These are phyloP conservation scores for Buxus sempervirens DNA, from an alignment of 164 flowering plant genomes.

Conservation along the genomic window DNA sequence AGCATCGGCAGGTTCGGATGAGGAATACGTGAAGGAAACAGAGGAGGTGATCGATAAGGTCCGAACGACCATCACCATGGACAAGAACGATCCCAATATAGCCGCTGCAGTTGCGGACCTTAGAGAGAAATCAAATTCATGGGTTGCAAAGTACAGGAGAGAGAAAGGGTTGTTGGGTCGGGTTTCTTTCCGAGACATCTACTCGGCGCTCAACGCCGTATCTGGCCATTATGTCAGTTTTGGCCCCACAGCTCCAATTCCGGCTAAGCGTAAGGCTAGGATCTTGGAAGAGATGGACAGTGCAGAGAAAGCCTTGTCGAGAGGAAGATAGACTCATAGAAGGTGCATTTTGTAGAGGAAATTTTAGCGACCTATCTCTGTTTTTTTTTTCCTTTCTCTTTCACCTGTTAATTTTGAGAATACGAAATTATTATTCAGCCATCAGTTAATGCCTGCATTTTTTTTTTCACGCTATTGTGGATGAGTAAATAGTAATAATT, in stretches of 20 bases:
- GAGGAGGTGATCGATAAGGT: constrained; percentile 76
- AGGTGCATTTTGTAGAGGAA: not conserved
- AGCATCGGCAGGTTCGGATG: constrained; percentile 58
- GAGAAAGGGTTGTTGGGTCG: constrained; percentile 78
- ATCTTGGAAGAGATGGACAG: constrained; percentile 92
- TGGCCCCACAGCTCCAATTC: constrained; percentile 92
- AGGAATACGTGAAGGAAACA: constrained; percentile 80
- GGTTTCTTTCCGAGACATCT: constrained; percentile 80
- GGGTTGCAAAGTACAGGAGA: constrained; percentile 97
- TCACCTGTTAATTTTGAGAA: constrained; percentile 6
- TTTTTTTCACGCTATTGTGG: too few species aligned
- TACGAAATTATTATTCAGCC: not conserved
- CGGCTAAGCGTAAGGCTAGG: constrained; percentile 84
- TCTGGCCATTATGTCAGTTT: constrained; percentile 95
- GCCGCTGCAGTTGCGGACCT: constrained; percentile 72
- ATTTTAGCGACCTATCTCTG: not conserved
- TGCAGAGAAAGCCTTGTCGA: constrained; percentile 80
- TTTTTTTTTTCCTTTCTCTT: not conserved
- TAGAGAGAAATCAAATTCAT: constrained; percentile 70
- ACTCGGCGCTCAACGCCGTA: constrained; percentile 90
- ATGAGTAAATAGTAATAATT: too few species aligned
- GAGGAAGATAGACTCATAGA: constrained; percentile 66
- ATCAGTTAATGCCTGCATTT: too few species aligned
- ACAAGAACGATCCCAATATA: constrained; percentile 65
- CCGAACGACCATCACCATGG: constrained; percentile 60